Conservation (phyloP, 257 asterid species). For the Plantago major region DNA sequence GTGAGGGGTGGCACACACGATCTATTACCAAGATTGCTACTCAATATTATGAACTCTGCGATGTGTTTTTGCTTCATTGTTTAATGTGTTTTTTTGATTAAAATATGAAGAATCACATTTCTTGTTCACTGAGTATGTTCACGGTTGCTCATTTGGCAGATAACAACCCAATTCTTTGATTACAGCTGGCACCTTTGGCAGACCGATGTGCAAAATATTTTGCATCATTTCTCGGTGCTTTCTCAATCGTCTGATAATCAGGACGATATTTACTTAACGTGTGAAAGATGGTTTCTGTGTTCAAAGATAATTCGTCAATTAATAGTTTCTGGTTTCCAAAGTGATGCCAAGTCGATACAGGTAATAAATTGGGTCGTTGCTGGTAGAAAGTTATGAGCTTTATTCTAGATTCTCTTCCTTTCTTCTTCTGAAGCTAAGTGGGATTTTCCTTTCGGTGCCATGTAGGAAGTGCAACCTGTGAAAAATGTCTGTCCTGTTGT, state of each 20-base stretch:
- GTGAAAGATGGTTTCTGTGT: conserved; percentile 96
- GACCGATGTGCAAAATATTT: conserved; percentile 72
- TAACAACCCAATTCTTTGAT: conserved; percentile 87
- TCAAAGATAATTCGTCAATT: conserved; percentile 84
- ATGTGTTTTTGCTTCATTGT: conserved; percentile 17
- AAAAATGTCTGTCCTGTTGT: conserved; percentile 80
- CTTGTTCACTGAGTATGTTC: conserved; percentile 27
- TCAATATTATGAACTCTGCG: conserved; percentile 4
- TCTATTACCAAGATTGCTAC: neutral
- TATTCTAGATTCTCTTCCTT: conserved; percentile 18
- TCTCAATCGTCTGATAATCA: conserved; percentile 68
- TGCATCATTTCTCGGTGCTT: conserved; percentile 71
- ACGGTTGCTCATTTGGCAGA: conserved; percentile 66
- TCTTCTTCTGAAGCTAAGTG: neutral
- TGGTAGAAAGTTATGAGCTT: conserved; percentile 14
- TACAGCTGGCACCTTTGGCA: conserved; percentile 99
- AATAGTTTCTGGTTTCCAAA: conserved; percentile 76
- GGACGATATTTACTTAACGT: conserved; percentile 74
- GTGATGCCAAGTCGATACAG: conserved; percentile 75
- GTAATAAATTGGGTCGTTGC: conserved; percentile 28
- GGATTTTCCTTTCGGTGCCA: conserved; percentile 14
- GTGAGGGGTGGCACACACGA: neutral
- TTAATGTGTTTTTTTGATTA: neutral
- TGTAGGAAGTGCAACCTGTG: conserved; percentile 89
- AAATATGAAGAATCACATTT: conserved; percentile 14